Evolutionary conservation across 192 early-diverging fungal genomes (phyloP).

Genomic region (Coemansia sp.): DNA sequence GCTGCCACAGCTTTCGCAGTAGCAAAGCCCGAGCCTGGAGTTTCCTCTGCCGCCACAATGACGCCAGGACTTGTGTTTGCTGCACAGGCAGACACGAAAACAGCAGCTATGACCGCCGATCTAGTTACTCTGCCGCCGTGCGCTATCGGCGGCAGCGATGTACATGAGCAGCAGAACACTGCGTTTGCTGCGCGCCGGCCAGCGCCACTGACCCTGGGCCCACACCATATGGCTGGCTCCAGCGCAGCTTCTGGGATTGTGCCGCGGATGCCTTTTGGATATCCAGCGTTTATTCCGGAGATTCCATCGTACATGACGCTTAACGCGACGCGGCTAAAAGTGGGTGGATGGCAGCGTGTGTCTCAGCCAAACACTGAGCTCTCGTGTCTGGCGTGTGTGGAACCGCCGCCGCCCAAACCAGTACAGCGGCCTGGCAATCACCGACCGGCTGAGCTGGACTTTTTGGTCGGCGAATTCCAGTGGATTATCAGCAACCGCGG

Average conservation of each 20-base stretch:
- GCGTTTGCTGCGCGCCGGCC: conserved; percentile 23
- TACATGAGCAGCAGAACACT: not conserved
- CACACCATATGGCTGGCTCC: conserved; percentile 9
- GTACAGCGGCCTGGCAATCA: conserved; percentile 55
- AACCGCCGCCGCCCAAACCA: conserved; percentile 47
- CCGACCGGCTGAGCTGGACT: conserved; percentile 51
- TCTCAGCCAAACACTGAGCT: conserved; percentile 48
- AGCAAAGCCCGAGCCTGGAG: not conserved
- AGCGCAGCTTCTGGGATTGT: conserved; percentile 1
- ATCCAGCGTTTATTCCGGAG: conserved; percentile 36
- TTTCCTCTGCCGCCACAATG: conserved; percentile 1
- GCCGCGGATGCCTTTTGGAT: conserved; percentile 16
- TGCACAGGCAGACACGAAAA: not conserved
- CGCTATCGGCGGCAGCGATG: not conserved
- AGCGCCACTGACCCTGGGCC: conserved; percentile 31
- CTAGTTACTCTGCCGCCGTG: not conserved
- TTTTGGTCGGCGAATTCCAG: conserved; percentile 53
- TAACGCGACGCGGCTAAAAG: conserved; percentile 35
- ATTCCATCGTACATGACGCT: conserved; percentile 51
- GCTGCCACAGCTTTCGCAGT: conserved; percentile 13
- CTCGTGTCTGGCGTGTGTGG: conserved; percentile 47
- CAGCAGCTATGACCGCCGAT: not conserved
- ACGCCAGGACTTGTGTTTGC: not conserved
- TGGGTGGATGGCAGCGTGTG: conserved; percentile 51
- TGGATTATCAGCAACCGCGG: conserved; percentile 49